Evolutionary conservation across 495 filamentous ascomycete genomes (phyloP).

Genomic region (Darksidea phi): DNA sequence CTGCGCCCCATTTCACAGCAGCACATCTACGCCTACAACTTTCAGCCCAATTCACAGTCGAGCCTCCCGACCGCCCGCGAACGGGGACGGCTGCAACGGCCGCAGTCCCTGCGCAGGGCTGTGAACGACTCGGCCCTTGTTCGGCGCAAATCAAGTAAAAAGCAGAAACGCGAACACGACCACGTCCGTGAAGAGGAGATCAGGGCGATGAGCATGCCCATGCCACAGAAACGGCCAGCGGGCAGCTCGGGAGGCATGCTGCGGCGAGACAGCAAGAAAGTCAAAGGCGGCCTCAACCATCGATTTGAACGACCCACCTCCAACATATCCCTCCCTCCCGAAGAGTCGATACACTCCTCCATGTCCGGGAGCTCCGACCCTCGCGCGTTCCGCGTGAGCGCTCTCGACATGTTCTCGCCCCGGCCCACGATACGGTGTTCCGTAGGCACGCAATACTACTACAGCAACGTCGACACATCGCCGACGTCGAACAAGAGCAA

Average conservation of each 20-base stretch:
- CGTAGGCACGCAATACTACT: conserved; percentile 54
- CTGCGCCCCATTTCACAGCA: conserved; percentile 43
- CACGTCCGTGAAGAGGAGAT: conserved; percentile 80
- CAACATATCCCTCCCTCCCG: conserved; percentile 68
- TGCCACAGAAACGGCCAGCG: conserved; percentile 61
- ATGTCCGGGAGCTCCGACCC: conserved; percentile 68
- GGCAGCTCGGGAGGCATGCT: conserved; percentile 56
- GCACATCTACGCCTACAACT: conserved; percentile 49
- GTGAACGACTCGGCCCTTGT: conserved; percentile 55
- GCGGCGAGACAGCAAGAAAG: conserved; percentile 64
- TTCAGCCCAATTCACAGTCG: conserved; percentile 47
- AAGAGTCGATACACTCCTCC: conserved; percentile 70
- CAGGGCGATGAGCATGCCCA: conserved; percentile 71
- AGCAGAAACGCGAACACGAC: conserved; percentile 75
- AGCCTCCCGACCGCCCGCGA: conserved; percentile 50
- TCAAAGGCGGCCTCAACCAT: conserved; percentile 56
- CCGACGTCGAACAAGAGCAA: conserved; percentile 15
- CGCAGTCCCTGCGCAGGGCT: conserved; percentile 67
- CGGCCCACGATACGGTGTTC: conserved; percentile 75
- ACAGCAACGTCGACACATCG: conserved; percentile 9
- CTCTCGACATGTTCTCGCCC: conserved; percentile 71
- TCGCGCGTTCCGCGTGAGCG: conserved; percentile 71
- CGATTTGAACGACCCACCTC: conserved; percentile 64
- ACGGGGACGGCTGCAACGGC: conserved; percentile 45
- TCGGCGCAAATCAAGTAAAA: conserved; percentile 76